A percentile compares a stretch with the other conserved stretches of the same genome.
Conservation (phyloP, 108 stramenopile species). For the Bacterosira constricta region DNA sequence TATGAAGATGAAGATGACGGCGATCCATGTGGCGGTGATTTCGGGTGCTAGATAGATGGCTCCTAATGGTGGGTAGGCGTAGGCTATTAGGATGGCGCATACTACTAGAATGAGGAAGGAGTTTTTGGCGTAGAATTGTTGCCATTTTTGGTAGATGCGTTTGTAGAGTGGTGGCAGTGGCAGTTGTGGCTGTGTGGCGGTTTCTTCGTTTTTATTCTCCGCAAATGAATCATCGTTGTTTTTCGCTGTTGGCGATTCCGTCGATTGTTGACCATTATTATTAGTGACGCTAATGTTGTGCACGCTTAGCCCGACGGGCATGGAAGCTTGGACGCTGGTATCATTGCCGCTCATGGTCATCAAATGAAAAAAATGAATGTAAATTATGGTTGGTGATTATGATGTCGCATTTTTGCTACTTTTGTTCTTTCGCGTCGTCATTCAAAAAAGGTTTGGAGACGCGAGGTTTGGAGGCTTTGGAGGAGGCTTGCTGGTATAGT, state of each 20-base stretch:
- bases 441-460: too few species aligned
- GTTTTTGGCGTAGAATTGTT: slow-evolving; percentile 36
- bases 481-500: too few species aligned
- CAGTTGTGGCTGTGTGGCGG: neutral
- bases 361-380: too few species aligned
- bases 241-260: neutral
- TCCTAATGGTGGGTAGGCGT: slow-evolving; percentile 85
- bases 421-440: too few species aligned
- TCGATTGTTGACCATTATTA: neutral
- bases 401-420: too few species aligned
- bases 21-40: slow-evolving; percentile 82
- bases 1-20: slow-evolving; percentile 81
- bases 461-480: too few species aligned
- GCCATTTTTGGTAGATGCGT: slow-evolving; percentile 18
- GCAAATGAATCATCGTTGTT: neutral
- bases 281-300: neutral
- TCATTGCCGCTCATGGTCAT: too few species aligned
- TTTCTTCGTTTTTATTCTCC: neutral
- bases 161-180: neutral
- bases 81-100: slow-evolving; percentile 66
- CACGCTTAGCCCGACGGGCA: neutral
- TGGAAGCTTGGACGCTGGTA: neutral
- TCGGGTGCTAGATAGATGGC: slow-evolving; percentile 72
- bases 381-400: too few species aligned
- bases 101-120: slow-evolving; percentile 70